Evolutionary conservation across 331 rosid genomes (phyloP), one percentile per base, ranked within the genome.

Genomic region (Saraca asoca): DNA sequence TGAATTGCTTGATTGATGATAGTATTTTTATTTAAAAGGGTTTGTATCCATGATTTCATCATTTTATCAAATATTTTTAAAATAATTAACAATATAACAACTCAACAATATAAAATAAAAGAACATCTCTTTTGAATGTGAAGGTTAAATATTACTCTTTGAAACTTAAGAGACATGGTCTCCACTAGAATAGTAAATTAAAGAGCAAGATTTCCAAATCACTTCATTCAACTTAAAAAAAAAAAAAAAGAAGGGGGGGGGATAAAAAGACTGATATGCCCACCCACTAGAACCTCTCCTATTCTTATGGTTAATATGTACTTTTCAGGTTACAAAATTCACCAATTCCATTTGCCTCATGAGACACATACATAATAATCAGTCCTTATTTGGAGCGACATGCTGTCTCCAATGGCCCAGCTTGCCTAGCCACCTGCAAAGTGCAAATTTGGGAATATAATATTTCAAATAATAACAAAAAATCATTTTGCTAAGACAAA

Each of bases 401-500:
- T 52, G 95, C 83, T 38, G 70, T 54, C 56, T 75, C 80, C 0
- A 0, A 10, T 11, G 87, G 84, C 38, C 90, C 91, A 64, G 65
- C 76, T 64, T 91, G 95, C 81, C 88, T 85, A 34, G 75, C 86
- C 59, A 81, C 74, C 97, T 91, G 68, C 52, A 77, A 24, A 42
- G 34, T 58, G n/a, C 11, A 51, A 55, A 24, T 3, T 1, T 24
- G 1, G 31, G 31, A 24, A 24, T 24, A 24, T 24, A n/a, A n/a
- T n/a, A n/a, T n/a, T n/a, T n/a, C n/a, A n/a, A n/a, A n/a, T 24
- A 24, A 24, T 1, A 24, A 24, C 1, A 24, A 24, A 24, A 24
- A 24, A 24, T 24, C 31, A 24, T 24, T 1, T 69, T 7, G 15
- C 62, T 13, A 9, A 43, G 17, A 44, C 51, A 37, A 49, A n/a